These are phyloP conservation scores for Microthyrium microscopicum DNA, from an alignment of 2,329 filamentous ascomycete species.

Conservation along the genomic window DNA sequence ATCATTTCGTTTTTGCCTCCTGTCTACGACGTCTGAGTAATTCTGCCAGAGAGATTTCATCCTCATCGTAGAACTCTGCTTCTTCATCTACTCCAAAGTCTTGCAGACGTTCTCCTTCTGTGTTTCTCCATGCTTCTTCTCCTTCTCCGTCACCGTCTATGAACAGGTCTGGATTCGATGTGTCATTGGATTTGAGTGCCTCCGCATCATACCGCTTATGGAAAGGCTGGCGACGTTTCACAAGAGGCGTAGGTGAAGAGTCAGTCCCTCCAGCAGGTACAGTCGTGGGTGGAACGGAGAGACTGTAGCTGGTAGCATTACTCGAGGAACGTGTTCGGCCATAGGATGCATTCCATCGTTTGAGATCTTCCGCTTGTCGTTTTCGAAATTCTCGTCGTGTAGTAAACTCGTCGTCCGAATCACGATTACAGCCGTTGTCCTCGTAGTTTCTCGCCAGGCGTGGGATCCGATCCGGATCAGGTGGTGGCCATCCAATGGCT, in stretches of 20 bases:
- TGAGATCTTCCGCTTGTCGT: constrained; percentile 35
- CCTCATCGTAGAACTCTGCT: constrained; percentile 46
- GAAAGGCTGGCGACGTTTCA: constrained; percentile 22
- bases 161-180: constrained; percentile 16
- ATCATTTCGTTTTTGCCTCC: background rate
- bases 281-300: no score
- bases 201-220: constrained; percentile 22
- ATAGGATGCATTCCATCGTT: constrained; percentile 18
- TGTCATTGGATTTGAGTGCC: constrained; percentile 10
- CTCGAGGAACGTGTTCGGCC: constrained; percentile 19
- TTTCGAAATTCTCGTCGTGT: constrained; percentile 36
- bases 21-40: constrained; percentile 39
- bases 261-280: no score
- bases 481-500: constrained; percentile 28
- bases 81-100: constrained; percentile 74
- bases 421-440: constrained; percentile 21
- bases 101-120: constrained; percentile 54
- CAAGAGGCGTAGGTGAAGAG: background rate
- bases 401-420: constrained; percentile 20
- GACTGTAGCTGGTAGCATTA: no score
- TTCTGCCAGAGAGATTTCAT: constrained; percentile 55
- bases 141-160: constrained; percentile 19
- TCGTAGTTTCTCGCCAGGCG: constrained; percentile 10
- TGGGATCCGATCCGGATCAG: constrained; percentile 30
- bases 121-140: constrained; percentile 52